A percentile compares a stretch with the other conserved stretches of the same genome.
These are phyloP conservation scores for Penicillium cinerascens DNA, from an alignment of 495 filamentous ascomycete species.

Conservation along the genomic window DNA sequence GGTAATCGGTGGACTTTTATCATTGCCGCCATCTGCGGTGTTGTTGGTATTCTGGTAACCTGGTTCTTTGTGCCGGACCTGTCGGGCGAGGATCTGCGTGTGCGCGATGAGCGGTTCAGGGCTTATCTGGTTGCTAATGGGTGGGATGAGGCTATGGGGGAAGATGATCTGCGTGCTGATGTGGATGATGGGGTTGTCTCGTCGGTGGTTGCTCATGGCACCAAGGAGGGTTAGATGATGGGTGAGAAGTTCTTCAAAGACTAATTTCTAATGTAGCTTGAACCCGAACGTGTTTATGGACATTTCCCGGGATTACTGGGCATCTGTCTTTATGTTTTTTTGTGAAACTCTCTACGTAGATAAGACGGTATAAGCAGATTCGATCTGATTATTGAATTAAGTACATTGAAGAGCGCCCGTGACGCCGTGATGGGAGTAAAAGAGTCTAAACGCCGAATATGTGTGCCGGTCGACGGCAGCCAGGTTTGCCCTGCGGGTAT, in stretches of 20 bases:
- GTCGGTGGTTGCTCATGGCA: background rate
- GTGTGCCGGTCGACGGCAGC: background rate
- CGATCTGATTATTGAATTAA: background rate
- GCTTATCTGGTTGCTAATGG: constrained; percentile 45
- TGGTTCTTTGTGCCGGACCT: constrained; percentile 51
- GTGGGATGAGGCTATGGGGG: constrained; percentile 49
- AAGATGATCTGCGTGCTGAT: constrained; percentile 32
- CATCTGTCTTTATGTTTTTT: background rate
- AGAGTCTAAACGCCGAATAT: background rate
- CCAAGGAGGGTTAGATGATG: background rate
- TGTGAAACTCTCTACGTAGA: background rate
- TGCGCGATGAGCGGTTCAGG: constrained; percentile 42
- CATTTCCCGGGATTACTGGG: background rate
- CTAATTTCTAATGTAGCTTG: no score
- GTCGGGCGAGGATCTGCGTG: constrained; percentile 39
- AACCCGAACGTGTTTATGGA: background rate
- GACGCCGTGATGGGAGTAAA: background rate
- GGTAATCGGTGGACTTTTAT: constrained; percentile 53
- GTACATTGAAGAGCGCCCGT: no score
- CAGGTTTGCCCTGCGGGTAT: constrained; percentile 1
- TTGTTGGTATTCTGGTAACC: constrained; percentile 49
- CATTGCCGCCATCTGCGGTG: constrained; percentile 49
- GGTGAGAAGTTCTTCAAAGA: no score
- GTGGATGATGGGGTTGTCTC: constrained; percentile 24
- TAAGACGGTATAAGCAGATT: background rate